Evolutionary conservation across 495 filamentous ascomycete genomes (phyloP), one percentile per base, ranked within the genome.

Genomic region (Zalerion maritima): DNA sequence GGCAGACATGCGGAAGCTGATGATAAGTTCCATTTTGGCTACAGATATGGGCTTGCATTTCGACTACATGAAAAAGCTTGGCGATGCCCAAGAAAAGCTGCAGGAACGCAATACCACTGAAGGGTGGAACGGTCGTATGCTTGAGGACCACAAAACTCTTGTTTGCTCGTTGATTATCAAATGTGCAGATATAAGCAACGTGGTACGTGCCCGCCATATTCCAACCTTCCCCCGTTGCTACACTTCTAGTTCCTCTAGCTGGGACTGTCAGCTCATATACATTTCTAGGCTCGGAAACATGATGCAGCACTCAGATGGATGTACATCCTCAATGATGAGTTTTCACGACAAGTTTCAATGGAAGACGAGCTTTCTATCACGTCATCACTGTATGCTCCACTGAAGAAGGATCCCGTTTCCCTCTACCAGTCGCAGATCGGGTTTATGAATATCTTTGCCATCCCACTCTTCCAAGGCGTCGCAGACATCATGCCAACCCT

Each of bases 11-110:
- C 74, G 89, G 31, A 76, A 78, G 37, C 64, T 92, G 0, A 85
- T 96, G 68, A 94, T 94, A 43, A 93, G 79, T 46, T 86, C 81
- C 15, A 96, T 97, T 35, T 54, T 97, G 27, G 84, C 89, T 0
- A 97, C 89, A 4, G 89, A 97, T 46, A 97, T 97, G 89, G 81
- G 84, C 11, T 50, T 94, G 22, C 89, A 97, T 52, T 91, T 91
- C 41, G 79, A 89, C 42, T 97, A 93, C 46, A 94, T 96, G 85
- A 69, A 72, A 38, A 77, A 77, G 38, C 55, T 96, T 32, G 71
- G 63, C 18, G 72, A 75, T 22, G 49, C 94, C 36, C 80, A 92
- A 51, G 64, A 73, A 32, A 86, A 81, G 46, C 60, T 83, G 9
- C 58, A 68, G 31, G 71, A 72, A 22, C 75, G 73, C 36, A 50